Evolutionary conservation across 345 rosid genomes (phyloP).

Genomic region (Erucastrum elatum): DNA sequence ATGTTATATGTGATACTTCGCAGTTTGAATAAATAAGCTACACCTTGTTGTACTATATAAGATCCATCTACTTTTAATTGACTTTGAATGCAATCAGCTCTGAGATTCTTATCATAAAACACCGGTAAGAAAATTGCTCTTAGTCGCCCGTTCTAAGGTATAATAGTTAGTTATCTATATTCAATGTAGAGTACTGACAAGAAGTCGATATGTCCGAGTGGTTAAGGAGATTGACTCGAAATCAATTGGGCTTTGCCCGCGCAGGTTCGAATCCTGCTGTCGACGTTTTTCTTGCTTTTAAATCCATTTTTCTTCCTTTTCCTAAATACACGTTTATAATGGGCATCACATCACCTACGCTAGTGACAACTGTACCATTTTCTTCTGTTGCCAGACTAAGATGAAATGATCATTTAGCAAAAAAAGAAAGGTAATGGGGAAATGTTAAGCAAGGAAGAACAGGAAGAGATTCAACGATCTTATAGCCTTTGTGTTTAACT

Average conservation of each 20-base stretch:
- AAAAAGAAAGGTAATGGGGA: too few relatives aligned
- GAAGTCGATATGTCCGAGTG: slow-evolving; percentile 32
- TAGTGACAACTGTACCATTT: neutral
- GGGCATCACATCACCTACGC: neutral
- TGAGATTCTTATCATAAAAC: neutral
- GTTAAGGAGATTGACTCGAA: slow-evolving; percentile 99
- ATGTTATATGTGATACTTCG: neutral
- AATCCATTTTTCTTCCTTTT: neutral
- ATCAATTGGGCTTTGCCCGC: slow-evolving; percentile 99
- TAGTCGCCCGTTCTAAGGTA: neutral
- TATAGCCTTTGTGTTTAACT: too few relatives aligned
- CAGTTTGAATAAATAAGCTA: slow-evolving; percentile 12
- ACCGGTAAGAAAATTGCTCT: too few relatives aligned
- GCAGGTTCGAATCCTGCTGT: slow-evolving; percentile 59
- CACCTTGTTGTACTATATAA: neutral
- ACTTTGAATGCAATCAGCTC: neutral
- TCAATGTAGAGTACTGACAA: neutral
- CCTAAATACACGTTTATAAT: neutral
- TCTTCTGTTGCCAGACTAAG: neutral
- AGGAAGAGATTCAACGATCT: too few relatives aligned
- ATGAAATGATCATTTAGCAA: too few relatives aligned
- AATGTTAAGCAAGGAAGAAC: too few relatives aligned
- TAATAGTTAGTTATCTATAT: too few relatives aligned
- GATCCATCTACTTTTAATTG: neutral
- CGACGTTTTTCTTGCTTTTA: neutral